Evolutionary conservation across 352 stramenopile species (phyloP).

Genomic region (Plasmopara muralis): DNA sequence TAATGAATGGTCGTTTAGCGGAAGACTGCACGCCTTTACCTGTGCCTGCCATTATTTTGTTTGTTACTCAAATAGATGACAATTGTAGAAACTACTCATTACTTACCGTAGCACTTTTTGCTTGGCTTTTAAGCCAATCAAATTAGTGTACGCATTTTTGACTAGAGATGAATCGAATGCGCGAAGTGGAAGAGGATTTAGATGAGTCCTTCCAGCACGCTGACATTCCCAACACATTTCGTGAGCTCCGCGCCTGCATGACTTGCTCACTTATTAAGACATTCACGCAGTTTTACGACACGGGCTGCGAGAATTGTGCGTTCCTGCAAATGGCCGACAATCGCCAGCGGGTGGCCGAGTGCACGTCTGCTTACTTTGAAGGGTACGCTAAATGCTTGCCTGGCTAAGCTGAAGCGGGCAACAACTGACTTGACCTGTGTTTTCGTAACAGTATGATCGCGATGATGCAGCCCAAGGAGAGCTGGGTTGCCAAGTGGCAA

Average conservation of each 20-base stretch:
- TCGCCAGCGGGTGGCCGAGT: slow-evolving; percentile 80
- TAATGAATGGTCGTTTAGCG: no score
- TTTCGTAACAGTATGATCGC: slow-evolving; percentile 63
- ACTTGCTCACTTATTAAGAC: slow-evolving; percentile 87
- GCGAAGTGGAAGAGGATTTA: slow-evolving; percentile 73
- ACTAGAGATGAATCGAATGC: slow-evolving; percentile 40
- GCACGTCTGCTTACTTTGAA: slow-evolving; percentile 86
- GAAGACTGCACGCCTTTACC: no score
- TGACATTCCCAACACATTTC: slow-evolving; percentile 85
- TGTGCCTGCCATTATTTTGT: no score
- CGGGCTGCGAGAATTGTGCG: slow-evolving; percentile 83
- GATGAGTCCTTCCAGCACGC: slow-evolving; percentile 75
- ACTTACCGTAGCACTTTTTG: no score
- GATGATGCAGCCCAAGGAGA: slow-evolving; percentile 87
- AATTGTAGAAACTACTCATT: no score
- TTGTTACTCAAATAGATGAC: no score
- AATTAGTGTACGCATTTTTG: no score
- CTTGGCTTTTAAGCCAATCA: no score
- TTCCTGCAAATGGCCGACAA: slow-evolving; percentile 89
- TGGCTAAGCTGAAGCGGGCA: neutral
- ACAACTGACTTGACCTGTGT: neutral
- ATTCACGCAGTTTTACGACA: slow-evolving; percentile 89
- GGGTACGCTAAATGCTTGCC: slow-evolving; percentile 31
- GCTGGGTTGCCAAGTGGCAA: slow-evolving; percentile 87
- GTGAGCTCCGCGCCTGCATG: slow-evolving; percentile 83